Evolutionary conservation across 2,329 filamentous ascomycete genomes (phyloP), one percentile per base, ranked within the genome.

Genomic region (Cryphonectria naterciae): DNA sequence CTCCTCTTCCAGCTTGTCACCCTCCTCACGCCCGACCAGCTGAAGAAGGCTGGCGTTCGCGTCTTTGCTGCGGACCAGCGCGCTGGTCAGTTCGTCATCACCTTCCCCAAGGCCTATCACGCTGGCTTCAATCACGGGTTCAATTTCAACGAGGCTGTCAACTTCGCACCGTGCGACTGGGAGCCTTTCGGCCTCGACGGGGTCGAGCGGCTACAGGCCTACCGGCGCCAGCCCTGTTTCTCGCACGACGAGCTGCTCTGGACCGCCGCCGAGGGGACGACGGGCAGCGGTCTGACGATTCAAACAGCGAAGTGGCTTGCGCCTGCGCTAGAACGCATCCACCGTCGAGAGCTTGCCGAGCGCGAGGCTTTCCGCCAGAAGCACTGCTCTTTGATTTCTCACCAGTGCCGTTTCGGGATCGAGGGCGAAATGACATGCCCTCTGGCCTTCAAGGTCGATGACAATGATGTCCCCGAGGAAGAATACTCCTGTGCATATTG

Each of bases 141-240:
- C 84, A 99, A 99, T 79, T 97, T 98, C 81, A 99, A 99, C 76
- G 96, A 99, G 80, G 96, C 96, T 6, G 96, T 99, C 75, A 99
- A 99, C 79, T 99, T 99, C 81, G 96, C 96, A 0, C 96, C 96
- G 0, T 87, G 85, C 39, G 96, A 99, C 76, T 99, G 96, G 96
- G 96, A 99, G 77, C 94, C 94, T 0, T 97, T 91, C 78, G 96
- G 96, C 1, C 90, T 95, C 69, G 87, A 91, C 39, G 95, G 96
- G 0, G 95, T 98, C 1, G 91, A 95, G 76, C 88, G 95, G 74
- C 85, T 98, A 41, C 93, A 96, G 76, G 88, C 91, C 65, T 99
- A 98, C 80, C 88, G 95, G 69, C 89, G 95, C 69, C 95, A 98
- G 74, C 94, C 96, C 1, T 98, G 96, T 80, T 99, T 99, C 80